Conservation (phyloP, 371 early-diverging fungal genomes). For the Syncephalastrum monosporum region DNA sequence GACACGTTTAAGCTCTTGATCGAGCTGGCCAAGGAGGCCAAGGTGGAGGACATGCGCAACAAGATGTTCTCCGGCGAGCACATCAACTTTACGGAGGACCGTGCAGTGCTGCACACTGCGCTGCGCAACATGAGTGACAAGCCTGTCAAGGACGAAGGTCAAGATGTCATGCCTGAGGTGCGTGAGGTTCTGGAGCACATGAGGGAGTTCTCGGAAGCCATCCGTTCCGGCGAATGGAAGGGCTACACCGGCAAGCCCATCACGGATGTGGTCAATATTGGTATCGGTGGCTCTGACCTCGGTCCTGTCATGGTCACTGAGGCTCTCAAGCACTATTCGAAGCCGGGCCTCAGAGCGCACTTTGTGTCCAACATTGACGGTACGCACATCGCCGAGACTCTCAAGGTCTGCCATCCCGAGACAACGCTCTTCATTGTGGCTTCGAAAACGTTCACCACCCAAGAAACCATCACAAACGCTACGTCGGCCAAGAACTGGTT, state of each 20-base stretch:
- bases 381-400: conserved; percentile 90
- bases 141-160: conserved; percentile 82
- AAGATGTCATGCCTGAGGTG: conserved; percentile 92
- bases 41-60: conserved; percentile 82
- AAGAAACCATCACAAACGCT: conserved; percentile 98
- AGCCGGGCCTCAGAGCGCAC: conserved; percentile 77
- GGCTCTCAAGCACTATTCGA: conserved; percentile 90
- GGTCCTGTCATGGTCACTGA: conserved; percentile 99
- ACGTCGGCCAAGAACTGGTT: conserved; percentile 94
- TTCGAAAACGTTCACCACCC: conserved; percentile 98
- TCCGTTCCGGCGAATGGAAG: conserved; percentile 90
- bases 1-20: conserved; percentile 79
- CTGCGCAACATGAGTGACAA: conserved; percentile 86
- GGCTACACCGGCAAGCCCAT: conserved; percentile 95
- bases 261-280: conserved; percentile 97
- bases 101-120: conserved; percentile 96
- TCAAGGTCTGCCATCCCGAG: conserved; percentile 87
- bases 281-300: conserved; percentile 99
- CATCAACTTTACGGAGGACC: conserved; percentile 98
- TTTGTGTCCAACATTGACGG: conserved; percentile 99
- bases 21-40: conserved; percentile 79
- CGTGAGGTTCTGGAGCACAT: conserved; percentile 93
- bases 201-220: conserved; percentile 77
- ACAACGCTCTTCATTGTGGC: conserved; percentile 97
- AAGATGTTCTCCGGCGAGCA: conserved; percentile 93